These are phyloP conservation scores for Cicer judaicum DNA, from an alignment of 306 rosid genomes.

Conservation along the genomic window DNA sequence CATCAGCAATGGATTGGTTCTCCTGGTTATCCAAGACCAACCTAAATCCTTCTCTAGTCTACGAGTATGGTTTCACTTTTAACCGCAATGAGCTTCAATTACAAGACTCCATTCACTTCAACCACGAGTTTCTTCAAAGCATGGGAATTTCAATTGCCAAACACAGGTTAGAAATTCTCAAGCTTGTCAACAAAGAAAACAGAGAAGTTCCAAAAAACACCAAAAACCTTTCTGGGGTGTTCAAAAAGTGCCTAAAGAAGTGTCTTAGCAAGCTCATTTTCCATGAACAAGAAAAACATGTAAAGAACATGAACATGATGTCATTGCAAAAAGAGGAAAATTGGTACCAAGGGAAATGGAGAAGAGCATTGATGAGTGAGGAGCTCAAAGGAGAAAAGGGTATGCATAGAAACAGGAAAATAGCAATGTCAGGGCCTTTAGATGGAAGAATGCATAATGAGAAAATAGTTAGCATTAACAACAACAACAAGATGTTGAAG, in stretches of 20 bases:
- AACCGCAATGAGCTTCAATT: slow-evolving; percentile 66
- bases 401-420: slow-evolving; percentile 43
- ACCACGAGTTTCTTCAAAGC: slow-evolving; percentile 86
- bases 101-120: slow-evolving; percentile 64
- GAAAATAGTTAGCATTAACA: not conserved
- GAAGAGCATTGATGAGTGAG: slow-evolving; percentile 52
- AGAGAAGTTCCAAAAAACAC: not conserved
- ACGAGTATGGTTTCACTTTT: slow-evolving; percentile 74
- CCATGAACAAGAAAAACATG: slow-evolving; percentile 25
- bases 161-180: slow-evolving; percentile 86
- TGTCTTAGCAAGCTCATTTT: slow-evolving; percentile 51
- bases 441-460: slow-evolving; percentile 55
- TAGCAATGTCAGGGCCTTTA: slow-evolving; percentile 79
- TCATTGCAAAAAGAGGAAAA: slow-evolving; percentile 32
- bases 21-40: slow-evolving; percentile 78
- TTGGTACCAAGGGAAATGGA: slow-evolving; percentile 59
- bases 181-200: slow-evolving; percentile 60
- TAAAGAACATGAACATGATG: not conserved
- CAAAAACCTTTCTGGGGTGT: slow-evolving; percentile 49
- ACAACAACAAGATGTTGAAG: slow-evolving; percentile 36
- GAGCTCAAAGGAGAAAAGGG: slow-evolving; percentile 45
- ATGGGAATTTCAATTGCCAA: slow-evolving; percentile 86
- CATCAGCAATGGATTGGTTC: slow-evolving; percentile 83
- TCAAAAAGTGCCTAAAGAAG: slow-evolving; percentile 62
- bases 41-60: slow-evolving; percentile 67